Percentiles rank a stretch among this genome's conserved stretches.
These are phyloP conservation scores for Penicillium angulare DNA, from an alignment of 495 filamentous ascomycete genomes.

Conservation along the genomic window DNA sequence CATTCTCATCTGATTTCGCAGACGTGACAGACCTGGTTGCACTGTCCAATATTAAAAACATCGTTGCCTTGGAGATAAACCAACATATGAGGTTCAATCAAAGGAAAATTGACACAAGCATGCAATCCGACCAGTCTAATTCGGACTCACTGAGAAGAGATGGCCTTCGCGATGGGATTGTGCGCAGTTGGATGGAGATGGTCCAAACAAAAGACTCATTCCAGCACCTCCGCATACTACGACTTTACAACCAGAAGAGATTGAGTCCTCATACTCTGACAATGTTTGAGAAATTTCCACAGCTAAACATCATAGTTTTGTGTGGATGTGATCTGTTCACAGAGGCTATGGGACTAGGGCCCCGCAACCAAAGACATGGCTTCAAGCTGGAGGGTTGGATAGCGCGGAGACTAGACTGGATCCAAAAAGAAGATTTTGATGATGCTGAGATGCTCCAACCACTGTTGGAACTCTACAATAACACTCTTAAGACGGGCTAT, in stretches of 20 bases:
- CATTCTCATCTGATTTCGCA: slow-evolving; percentile 24
- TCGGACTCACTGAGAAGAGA: slow-evolving; percentile 3
- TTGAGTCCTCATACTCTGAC: slow-evolving; percentile 22
- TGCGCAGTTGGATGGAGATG: slow-evolving; percentile 40
- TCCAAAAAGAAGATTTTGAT: no score
- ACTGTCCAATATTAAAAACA: slow-evolving; percentile 33
- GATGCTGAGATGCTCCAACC: no score
- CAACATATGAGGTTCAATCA: neutral
- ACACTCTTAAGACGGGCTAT: no score
- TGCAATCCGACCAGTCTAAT: no score
- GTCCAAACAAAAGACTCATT: slow-evolving; percentile 25
- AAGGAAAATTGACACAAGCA: no score
- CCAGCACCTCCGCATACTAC: slow-evolving; percentile 35
- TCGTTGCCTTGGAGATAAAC: slow-evolving; percentile 38
- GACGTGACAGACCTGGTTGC: slow-evolving; percentile 32
- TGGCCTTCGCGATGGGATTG: slow-evolving; percentile 33
- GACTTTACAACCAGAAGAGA: slow-evolving; percentile 24
- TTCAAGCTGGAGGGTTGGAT: no score
- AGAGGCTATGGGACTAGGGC: no score
- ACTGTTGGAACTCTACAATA: no score
- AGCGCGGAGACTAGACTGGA: no score
- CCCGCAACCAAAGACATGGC: no score
- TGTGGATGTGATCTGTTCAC: slow-evolving; percentile 19
- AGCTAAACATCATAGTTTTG: slow-evolving; percentile 27
- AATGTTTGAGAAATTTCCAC: slow-evolving; percentile 29